Evolutionary conservation across 805 yeast species (phyloP).

Genomic region (Hanseniaspora singularis): DNA sequence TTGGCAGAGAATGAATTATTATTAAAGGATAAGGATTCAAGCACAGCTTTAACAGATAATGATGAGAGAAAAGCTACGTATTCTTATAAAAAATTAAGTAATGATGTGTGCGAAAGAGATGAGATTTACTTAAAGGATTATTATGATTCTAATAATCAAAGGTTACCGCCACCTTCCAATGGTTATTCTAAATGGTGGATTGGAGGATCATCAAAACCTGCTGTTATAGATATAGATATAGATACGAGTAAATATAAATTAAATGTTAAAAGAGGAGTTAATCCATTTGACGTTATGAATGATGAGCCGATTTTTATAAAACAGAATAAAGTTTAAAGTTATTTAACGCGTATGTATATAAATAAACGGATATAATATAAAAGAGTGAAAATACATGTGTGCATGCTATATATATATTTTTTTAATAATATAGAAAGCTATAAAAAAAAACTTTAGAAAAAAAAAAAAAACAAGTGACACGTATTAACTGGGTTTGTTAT

Average conservation of each 20-base stretch:
- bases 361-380: too few species aligned
- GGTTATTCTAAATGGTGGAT: slow-evolving; percentile 87
- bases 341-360: too few species aligned
- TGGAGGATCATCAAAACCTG: slow-evolving; percentile 52
- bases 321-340: not conserved
- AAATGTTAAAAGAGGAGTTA: slow-evolving; percentile 57
- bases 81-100: not conserved
- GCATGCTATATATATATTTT: too few species aligned
- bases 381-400: too few species aligned
- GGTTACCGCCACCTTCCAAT: slow-evolving; percentile 79
- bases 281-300: slow-evolving; percentile 56
- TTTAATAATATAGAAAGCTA: too few species aligned
- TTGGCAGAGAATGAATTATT: slow-evolving; percentile 33
- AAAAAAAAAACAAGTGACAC: too few species aligned
- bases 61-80: not conserved
- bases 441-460: too few species aligned
- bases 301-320: slow-evolving; percentile 32
- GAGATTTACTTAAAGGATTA: slow-evolving; percentile 19
- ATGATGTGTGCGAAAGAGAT: not conserved
- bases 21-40: not conserved
- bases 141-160: slow-evolving; percentile 22
- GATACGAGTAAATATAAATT: slow-evolving; percentile 35
- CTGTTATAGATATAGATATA: slow-evolving; percentile 46
- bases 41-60: too few species aligned
- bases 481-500: too few species aligned